phyloP scores from a whole-genome alignment of 352 stramenopile species.

The Phytophthora constricta region DNA sequence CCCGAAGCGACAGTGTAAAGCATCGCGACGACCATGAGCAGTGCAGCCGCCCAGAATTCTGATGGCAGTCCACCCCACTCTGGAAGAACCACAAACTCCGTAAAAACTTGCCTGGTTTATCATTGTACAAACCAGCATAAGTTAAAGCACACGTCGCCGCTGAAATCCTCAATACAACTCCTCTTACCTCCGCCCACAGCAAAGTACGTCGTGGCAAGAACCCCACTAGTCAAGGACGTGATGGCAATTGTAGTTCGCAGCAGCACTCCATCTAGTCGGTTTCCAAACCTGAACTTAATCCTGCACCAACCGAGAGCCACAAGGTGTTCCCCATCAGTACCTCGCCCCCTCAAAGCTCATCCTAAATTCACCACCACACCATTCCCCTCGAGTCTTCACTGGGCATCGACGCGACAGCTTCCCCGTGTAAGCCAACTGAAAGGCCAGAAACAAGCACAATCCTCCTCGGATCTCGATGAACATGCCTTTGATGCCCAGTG shows the following conservation, averaged over 20 bases:
- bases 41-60: conserved; percentile 73
- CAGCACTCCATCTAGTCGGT: conserved; percentile 53
- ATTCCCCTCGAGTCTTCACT: conserved; percentile 83
- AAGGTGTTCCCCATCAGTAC: too few species aligned
- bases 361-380: conserved; percentile 31
- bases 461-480: conserved; percentile 85
- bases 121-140: not conserved
- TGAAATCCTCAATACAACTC: not conserved
- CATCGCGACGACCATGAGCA: conserved; percentile 73
- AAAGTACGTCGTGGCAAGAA: conserved; percentile 81
- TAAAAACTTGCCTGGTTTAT: conserved; percentile 70
- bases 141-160: not conserved
- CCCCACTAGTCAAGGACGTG: conserved; percentile 68
- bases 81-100: conserved; percentile 74
- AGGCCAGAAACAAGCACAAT: conserved; percentile 79
- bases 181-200: conserved; percentile 64
- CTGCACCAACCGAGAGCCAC: conserved; percentile 28
- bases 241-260: conserved; percentile 74
- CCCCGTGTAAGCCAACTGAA: conserved; percentile 82
- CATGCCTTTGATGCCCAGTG: conserved; percentile 83
- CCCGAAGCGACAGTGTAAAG: conserved; percentile 77
- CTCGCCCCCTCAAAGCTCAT: too few species aligned
- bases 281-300: conserved; percentile 85
- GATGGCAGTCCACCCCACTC: conserved; percentile 58
- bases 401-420: conserved; percentile 77